Base-by-base conservation (phyloP, 2,329 filamentous ascomycete genomes). In the Coccinonectria pachysandricola region DNA sequence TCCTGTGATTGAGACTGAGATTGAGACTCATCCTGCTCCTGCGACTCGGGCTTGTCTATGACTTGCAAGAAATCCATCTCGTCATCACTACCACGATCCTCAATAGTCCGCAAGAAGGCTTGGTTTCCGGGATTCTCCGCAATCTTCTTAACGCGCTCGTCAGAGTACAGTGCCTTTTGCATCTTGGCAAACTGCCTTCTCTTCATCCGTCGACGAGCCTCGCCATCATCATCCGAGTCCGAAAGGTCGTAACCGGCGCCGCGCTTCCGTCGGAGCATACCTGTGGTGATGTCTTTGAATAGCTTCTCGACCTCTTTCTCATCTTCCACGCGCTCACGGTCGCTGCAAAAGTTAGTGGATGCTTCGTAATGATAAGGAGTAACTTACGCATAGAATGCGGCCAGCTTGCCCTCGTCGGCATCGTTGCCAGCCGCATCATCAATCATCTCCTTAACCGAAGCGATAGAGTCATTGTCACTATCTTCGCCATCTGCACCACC, bases 401-500 rank as follows among this genome's bases (percentile, higher is more conserved):
- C 88, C 32, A 95, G 60, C 51, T 85, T 75, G 22, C 78, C 68
- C 50, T 86, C 83, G 36, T 96, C 79, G 4, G 75, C 73, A n/a
- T 80, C 68, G 37, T 88, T 77, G 16, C 76, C 72, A 31, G 72
- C 75, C 13, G 79, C 74, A 46, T 96, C 87, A 45, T 91, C 82
- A 48, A 98, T 94, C 74, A 98, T 92, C 36, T 85, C 77, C 42
- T 80, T 72, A 36, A 91, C 72, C 6, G 81, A 68, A 15, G 76
- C 76, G 31, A 82, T 75, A 18, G 55, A 57, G 17, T 79, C 80
- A 33, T 83, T 72, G 32, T 86, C 81, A 29, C 78, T 79, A 38
- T 88, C 84, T 40, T 96, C 88, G 34, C 88, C 87, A 53, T 87
- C 88, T 8, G 65, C 79, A 36, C 91, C 91, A 40, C 91, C 91